phyloP scores from a whole-genome alignment of 306 rosid species.

The Quercus aquifolioides region DNA sequence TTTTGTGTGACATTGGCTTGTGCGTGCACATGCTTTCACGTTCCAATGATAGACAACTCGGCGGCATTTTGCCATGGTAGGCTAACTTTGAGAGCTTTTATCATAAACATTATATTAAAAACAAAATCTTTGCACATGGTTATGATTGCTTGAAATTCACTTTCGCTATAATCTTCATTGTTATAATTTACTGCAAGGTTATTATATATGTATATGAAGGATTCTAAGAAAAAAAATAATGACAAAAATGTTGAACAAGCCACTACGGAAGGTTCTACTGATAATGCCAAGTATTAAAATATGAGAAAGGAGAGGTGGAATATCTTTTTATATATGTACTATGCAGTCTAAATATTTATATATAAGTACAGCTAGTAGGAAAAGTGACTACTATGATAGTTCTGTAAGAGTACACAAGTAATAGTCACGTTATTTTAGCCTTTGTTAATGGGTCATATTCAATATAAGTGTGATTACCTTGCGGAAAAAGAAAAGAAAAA shows the following conservation, averaged over 20 bases:
- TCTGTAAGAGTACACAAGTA: neutral
- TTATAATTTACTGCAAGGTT: constrained; percentile 17
- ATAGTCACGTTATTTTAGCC: neutral
- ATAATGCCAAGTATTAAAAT: neutral
- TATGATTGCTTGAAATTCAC: constrained; percentile 63
- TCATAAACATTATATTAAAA: constrained; percentile 17
- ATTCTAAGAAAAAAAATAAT: constrained; percentile 14
- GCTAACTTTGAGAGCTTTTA: constrained; percentile 25
- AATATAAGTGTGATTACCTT: neutral
- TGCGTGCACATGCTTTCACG: constrained; percentile 59
- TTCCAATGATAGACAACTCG: constrained; percentile 36
- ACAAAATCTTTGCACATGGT: constrained; percentile 56
- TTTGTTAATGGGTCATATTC: constrained; percentile 1
- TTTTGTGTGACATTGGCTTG: constrained; percentile 14
- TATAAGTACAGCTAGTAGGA: neutral
- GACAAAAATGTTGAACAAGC: constrained; percentile 17
- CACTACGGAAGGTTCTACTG: constrained; percentile 37
- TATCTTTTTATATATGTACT: neutral
- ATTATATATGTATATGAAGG: constrained; percentile 32
- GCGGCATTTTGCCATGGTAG: constrained; percentile 23
- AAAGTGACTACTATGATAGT: neutral
- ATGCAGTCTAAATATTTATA: neutral
- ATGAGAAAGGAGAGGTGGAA: constrained; percentile 17
- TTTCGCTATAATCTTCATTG: constrained; percentile 33
- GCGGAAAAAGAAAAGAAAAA: neutral